Base-by-base conservation (phyloP, 768 basidiomycete species). In the Lentinula detonsa region DNA sequence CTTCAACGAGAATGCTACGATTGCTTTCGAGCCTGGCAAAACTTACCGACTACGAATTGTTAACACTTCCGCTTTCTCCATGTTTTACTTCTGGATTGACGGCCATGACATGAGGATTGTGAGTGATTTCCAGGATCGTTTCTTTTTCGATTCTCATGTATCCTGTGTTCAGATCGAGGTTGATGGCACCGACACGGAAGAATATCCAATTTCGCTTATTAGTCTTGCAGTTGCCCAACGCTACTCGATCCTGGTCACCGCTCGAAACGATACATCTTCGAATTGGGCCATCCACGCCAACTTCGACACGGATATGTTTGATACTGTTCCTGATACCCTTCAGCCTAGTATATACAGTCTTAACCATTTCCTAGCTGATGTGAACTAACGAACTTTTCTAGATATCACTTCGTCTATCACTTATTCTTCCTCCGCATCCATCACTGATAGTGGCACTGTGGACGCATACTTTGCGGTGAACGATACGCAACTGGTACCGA, bases 261-360 rank as follows among this genome's bases (percentile, higher is more conserved):
- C 96, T 9, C 85, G 89, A 52, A 95, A 95, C 72, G 91, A 94
- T 64, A 90, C 88, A 0, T 75, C 81, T 2, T 76, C 82, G 21
- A 97, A 99, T 77, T 98, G 87, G 87, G 85, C 84, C 55, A 85
- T 99, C 61, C 91, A 94, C 68, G 90, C 90, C 5, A 91, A 95
- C 77, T 92, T 98, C 84, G 92, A 95, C 69, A 82, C 82, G 0
- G 77, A 76, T 63, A 96, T 95, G 94, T 98, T 97, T 72, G 96
- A 98, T 71, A 77, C 65, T 13, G 69, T 95, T 13, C 93, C 96
- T 0, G 76, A 79, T 28, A 73, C 78, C 10, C 79, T 98, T 28
- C 83, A 88, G 64, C 82, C 90, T 0, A 97, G 91, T 91, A 62
- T 46, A 87, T 75, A 4, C 31, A 34, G 9, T 18, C 35, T 28